A percentile compares a stretch with the other conserved stretches of the same genome.
Evolutionary conservation across 164 flowering plant genomes (phyloP).

Genomic region (grape (Vitis vinifera)): DNA sequence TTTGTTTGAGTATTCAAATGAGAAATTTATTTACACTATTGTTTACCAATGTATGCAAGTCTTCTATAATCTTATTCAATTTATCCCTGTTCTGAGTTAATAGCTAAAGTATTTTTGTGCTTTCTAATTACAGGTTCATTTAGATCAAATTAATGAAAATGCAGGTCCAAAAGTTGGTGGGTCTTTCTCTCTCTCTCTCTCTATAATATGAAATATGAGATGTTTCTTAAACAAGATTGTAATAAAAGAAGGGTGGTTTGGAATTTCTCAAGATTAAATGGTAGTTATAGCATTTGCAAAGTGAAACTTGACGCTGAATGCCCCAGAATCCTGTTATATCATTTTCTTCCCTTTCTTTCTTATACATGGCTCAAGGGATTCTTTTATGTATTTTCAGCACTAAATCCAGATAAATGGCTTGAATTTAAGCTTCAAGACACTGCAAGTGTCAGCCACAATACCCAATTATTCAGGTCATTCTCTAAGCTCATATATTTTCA

Average conservation of each 20-base stretch:
- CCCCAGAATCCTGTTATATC: neutral
- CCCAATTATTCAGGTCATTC: constrained; percentile 78
- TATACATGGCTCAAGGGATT: constrained; percentile 3
- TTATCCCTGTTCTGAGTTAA: too few species aligned
- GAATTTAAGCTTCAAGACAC: constrained; percentile 85
- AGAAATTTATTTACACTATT: too few species aligned
- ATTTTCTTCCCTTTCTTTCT: constrained; percentile 1
- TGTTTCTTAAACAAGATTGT: too few species aligned
- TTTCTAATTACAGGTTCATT: constrained; percentile 50
- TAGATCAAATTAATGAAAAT: constrained; percentile 58
- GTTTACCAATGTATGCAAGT: too few species aligned
- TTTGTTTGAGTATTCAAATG: too few species aligned
- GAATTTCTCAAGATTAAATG: too few species aligned
- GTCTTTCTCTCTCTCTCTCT: constrained; percentile 13
- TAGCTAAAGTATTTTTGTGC: neutral
- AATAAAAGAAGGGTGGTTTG: too few species aligned
- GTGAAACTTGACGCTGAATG: neutral
- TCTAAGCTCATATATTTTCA: neutral
- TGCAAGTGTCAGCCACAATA: constrained; percentile 85
- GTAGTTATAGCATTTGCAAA: neutral
- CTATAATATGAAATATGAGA: neutral
- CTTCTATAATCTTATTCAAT: too few species aligned
- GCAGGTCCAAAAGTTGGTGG: constrained; percentile 59
- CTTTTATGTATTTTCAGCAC: constrained; percentile 58
- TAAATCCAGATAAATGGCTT: constrained; percentile 87